phyloP scores from a whole-genome alignment of 2,329 filamentous ascomycete genomes.

The Polychaeton citri region DNA sequence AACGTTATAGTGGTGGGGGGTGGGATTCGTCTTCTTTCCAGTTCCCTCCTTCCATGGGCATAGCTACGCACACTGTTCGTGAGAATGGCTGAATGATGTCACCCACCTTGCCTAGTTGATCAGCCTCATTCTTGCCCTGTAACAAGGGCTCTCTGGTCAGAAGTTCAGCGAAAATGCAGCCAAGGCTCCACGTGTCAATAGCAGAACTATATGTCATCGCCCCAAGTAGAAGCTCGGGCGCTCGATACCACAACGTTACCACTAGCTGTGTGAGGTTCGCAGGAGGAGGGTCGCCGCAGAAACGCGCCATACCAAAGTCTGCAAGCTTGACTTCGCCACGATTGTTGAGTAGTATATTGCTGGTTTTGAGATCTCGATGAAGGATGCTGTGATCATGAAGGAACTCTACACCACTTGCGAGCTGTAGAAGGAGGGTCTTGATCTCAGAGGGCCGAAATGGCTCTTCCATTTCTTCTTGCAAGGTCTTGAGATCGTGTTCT shows the following conservation, averaged over 20 bases:
- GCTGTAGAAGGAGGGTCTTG: constrained; percentile 77
- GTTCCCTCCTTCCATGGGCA: too few relatives aligned
- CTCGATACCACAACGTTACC: constrained; percentile 93
- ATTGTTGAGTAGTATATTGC: constrained; percentile 89
- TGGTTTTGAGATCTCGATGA: constrained; percentile 80
- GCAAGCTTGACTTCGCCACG: constrained; percentile 89
- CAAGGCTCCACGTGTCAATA: constrained; percentile 91
- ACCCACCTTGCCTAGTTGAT: constrained; percentile 58
- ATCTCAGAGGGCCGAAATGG: constrained; percentile 86
- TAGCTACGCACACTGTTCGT: too few relatives aligned
- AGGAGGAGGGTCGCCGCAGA: constrained; percentile 62
- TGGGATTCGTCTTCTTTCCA: constrained; percentile 10
- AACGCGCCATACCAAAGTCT: constrained; percentile 95
- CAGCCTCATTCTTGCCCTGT: constrained; percentile 83
- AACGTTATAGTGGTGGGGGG: too few relatives aligned
- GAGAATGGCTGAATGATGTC: constrained; percentile 9
- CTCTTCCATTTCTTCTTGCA: constrained; percentile 88
- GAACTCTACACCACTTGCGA: constrained; percentile 67
- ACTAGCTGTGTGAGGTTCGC: constrained; percentile 79
- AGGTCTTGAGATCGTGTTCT: constrained; percentile 88
- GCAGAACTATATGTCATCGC: constrained; percentile 58
- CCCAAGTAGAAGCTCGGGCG: constrained; percentile 80
- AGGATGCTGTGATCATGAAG: constrained; percentile 85
- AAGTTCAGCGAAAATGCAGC: constrained; percentile 90
- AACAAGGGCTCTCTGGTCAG: constrained; percentile 70